Conservation (phyloP, 2,329 filamentous ascomycete genomes). For the Blastomyces gilchristii region DNA sequence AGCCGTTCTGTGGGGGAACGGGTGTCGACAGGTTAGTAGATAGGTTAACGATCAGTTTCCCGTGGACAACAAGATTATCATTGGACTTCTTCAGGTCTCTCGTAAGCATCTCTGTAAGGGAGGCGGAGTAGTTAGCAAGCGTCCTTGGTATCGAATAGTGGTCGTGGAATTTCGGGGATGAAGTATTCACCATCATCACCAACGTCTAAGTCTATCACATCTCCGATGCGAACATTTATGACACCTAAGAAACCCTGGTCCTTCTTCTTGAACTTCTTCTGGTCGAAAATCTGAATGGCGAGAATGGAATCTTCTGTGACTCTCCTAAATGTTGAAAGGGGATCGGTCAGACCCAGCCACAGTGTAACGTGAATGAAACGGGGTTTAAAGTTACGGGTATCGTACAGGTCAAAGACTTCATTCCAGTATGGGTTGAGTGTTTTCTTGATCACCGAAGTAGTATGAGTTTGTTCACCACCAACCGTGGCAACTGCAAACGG, state of each 20-base stretch:
- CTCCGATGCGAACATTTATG: constrained; percentile 91
- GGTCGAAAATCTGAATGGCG: constrained; percentile 96
- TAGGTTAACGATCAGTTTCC: constrained; percentile 91
- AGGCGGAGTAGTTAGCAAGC: neutral
- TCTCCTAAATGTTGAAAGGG: constrained; percentile 45
- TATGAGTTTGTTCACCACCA: constrained; percentile 95
- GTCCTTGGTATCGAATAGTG: neutral
- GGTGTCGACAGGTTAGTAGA: constrained; percentile 78
- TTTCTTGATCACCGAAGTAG: constrained; percentile 93
- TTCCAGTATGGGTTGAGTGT: constrained; percentile 99
- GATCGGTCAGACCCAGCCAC: constrained; percentile 1
- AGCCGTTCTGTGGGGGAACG: constrained; percentile 43
- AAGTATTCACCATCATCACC: constrained; percentile 61
- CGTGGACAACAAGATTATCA: constrained; percentile 94
- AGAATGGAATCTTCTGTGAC: constrained; percentile 93
- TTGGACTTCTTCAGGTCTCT: constrained; percentile 95
- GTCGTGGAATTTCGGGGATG: neutral
- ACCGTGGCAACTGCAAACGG: constrained; percentile 96
- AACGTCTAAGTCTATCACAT: constrained; percentile 80
- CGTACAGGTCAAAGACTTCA: constrained; percentile 96
- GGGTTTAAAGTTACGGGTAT: constrained; percentile 11
- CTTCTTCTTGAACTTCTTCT: constrained; percentile 99
- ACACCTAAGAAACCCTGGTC: constrained; percentile 97
- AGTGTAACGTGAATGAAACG: neutral
- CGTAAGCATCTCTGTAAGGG: constrained; percentile 75